These are phyloP conservation scores for Cladosporium austrohemisphaericum DNA, from an alignment of 2,329 filamentous ascomycete genomes.

Conservation along the genomic window DNA sequence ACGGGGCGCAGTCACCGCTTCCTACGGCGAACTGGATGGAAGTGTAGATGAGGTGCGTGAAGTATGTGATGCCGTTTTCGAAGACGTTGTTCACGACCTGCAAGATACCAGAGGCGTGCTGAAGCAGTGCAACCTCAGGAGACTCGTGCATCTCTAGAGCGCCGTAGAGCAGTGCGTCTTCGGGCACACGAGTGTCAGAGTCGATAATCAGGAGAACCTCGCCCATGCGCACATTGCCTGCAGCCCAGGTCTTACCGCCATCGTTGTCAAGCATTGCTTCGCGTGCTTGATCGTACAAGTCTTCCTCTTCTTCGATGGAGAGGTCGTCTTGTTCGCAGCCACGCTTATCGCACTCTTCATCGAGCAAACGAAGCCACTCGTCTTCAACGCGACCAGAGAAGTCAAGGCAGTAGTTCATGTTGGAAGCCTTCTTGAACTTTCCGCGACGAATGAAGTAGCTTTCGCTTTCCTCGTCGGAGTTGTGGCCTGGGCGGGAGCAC, in stretches of 20 bases:
- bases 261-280: constrained; percentile 15
- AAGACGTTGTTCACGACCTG: constrained; percentile 69
- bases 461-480: constrained; percentile 37
- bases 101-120: constrained; percentile 73
- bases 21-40: constrained; percentile 68
- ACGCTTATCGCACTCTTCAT: constrained; percentile 7
- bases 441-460: constrained; percentile 50
- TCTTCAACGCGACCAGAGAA: constrained; percentile 14
- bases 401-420: constrained; percentile 16
- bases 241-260: constrained; percentile 54
- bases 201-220: constrained; percentile 66
- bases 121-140: constrained; percentile 67
- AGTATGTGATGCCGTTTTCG: constrained; percentile 73
- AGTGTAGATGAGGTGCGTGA: constrained; percentile 74
- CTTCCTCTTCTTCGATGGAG: constrained; percentile 13
- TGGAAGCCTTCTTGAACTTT: constrained; percentile 61
- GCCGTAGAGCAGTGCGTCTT: constrained; percentile 65
- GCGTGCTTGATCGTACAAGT: constrained; percentile 13
- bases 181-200: constrained; percentile 65
- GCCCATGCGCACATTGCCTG: constrained; percentile 58
- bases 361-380: constrained; percentile 10
- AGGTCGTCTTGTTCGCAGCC: constrained; percentile 12
- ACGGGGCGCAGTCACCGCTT: constrained; percentile 68
- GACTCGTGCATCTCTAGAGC: constrained; percentile 67
- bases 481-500: constrained; percentile 49